Percentiles rank a stretch among this genome's conserved stretches.
These are phyloP conservation scores for Tulasnella sp. DNA, from an alignment of 768 basidiomycete genomes.

Conservation along the genomic window DNA sequence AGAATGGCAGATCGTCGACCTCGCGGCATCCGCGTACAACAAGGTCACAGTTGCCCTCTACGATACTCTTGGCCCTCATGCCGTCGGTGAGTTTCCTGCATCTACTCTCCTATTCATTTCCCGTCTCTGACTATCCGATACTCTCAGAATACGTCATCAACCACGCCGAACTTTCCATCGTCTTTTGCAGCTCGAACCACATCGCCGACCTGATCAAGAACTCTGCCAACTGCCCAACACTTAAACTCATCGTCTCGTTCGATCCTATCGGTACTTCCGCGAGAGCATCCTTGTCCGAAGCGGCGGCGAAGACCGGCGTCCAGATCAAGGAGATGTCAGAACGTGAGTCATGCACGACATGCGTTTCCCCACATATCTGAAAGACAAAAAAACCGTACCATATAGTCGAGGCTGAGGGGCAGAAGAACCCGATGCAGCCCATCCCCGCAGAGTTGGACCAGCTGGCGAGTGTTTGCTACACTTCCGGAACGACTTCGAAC, in stretches of 20 bases:
- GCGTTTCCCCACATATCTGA: neutral
- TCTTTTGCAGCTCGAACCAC: constrained; percentile 67
- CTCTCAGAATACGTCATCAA: constrained; percentile 46
- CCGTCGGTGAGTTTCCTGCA: constrained; percentile 71
- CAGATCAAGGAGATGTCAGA: constrained; percentile 53
- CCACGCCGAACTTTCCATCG: constrained; percentile 66
- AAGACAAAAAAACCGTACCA: neutral
- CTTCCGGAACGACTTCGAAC: constrained; percentile 15
- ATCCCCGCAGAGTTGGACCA: constrained; percentile 41
- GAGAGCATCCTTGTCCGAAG: constrained; percentile 46
- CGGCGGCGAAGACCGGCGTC: constrained; percentile 56
- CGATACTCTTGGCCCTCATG: no score
- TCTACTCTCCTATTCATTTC: constrained; percentile 12
- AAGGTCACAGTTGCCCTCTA: constrained; percentile 79
- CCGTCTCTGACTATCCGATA: neutral
- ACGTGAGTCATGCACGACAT: constrained; percentile 35
- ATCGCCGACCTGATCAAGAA: constrained; percentile 66
- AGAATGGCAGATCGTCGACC: constrained; percentile 93
- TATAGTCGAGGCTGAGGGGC: constrained; percentile 66
- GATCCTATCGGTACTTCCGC: constrained; percentile 45
- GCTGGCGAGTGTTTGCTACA: constrained; percentile 25
- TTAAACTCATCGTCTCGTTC: constrained; percentile 71
- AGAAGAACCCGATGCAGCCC: constrained; percentile 43
- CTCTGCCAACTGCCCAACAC: constrained; percentile 42
- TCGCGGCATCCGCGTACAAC: constrained; percentile 67